phyloP scores from a whole-genome alignment of 1,284 basidiomycete genomes.

The Irpex rosettiformis region DNA sequence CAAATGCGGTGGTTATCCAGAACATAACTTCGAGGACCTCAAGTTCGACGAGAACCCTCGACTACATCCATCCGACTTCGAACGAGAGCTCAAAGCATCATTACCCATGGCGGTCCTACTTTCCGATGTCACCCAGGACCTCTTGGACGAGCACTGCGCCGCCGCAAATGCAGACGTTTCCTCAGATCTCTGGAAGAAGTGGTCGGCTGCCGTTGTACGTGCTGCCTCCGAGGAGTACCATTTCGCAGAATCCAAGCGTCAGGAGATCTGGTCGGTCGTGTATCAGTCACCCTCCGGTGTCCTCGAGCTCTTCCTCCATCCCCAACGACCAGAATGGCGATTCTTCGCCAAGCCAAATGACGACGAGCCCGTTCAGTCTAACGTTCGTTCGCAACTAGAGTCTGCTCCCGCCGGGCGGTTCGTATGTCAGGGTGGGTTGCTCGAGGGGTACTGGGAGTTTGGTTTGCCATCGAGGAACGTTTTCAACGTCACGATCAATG shows the following conservation, averaged over 20 bases:
- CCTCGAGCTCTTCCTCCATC: conserved; percentile 78
- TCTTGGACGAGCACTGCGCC: conserved; percentile 53
- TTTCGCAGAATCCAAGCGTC: conserved; percentile 85
- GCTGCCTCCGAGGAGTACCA: conserved; percentile 67
- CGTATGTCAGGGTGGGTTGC: conserved; percentile 50
- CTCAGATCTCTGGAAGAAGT: conserved; percentile 57
- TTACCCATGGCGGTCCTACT: conserved; percentile 86
- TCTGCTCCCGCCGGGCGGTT: conserved; percentile 76
- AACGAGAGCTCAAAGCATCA: conserved; percentile 70
- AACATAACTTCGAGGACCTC: conserved; percentile 70
- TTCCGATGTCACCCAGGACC: conserved; percentile 44
- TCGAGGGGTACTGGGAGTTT: conserved; percentile 80
- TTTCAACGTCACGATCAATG: conserved; percentile 61
- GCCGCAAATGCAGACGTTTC: conserved; percentile 42
- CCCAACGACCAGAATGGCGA: conserved; percentile 82
- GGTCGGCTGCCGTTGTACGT: conserved; percentile 67
- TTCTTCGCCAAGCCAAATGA: conserved; percentile 71
- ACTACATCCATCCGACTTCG: conserved; percentile 70
- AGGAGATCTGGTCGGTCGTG: conserved; percentile 82
- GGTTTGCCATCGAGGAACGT: conserved; percentile 65
- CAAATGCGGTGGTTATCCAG: conserved; percentile 86
- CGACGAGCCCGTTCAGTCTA: conserved; percentile 74
- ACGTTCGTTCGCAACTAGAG: conserved; percentile 72
- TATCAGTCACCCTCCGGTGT: conserved; percentile 73
- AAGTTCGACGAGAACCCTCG: conserved; percentile 48